Base-by-base conservation (phyloP, 192 early-diverging fungal genomes). In the Chytriomyces sp. region DNA sequence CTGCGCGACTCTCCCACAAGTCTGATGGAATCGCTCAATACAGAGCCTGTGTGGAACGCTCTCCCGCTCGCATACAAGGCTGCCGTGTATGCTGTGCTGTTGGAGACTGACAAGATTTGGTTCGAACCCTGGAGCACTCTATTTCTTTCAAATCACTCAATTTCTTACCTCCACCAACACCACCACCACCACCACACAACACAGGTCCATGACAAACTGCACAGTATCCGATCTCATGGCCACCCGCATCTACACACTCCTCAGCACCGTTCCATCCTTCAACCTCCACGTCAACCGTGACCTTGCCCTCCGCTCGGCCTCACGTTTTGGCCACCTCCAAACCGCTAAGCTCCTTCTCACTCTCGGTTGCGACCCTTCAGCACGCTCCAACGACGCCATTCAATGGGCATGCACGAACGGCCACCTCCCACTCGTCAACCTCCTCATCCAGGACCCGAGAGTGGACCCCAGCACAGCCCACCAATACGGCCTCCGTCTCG, bases 381-480 rank as follows among this genome's bases (percentile, higher is more conserved):
- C 62, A 10, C 16, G 26, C 11, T 24, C 18, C 16, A 64, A 64
- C 62, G 28, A 24, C 62, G 10, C n/a, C 26, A 24, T 64, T 2
- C 62, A 28, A 10, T n/a, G 20, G 20, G 62, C 62, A n/a, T 64
- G 20, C 62, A 26, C 62, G 1, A 64, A 64, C 62, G 26, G 26
- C 62, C 62, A 64, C 62, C 16, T 64, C n/a, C n/a, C 16, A n/a
- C 10, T 64, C n/a, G 62, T 64, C 62, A 64, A 64, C 16, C 26
- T 64, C 1, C 62, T 64, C n/a, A n/a, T 64, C 62, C 18, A 16
- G 10, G 28, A n/a, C 26, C 20, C 20, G 0, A 16, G 28, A 13
- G 62, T 64, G 1, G 71, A 73, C 45, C 71, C 71, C 20, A 23
- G 16, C 13, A 60, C 71, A 1, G 71, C 60, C 35, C 44, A 60